Percentiles rank a stretch among this genome's conserved stretches.
phyloP scores from a whole-genome alignment of 2,329 filamentous ascomycete genomes.

The Aspergillus uvarum region DNA sequence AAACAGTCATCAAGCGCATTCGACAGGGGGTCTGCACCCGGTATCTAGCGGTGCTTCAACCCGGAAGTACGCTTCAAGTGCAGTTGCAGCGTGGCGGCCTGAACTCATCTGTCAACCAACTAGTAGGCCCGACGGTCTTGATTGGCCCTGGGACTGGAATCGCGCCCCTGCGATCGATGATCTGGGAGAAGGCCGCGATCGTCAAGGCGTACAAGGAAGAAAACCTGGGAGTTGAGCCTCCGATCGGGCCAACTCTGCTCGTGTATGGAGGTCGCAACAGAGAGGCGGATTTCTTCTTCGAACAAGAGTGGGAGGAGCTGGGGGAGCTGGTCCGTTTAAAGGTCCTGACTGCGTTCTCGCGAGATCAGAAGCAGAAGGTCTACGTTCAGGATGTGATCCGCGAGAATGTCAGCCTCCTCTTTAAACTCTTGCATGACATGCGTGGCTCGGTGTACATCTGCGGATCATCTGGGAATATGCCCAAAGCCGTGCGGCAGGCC shows the following conservation, averaged over 20 bases:
- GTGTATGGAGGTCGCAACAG: slow-evolving; percentile 83
- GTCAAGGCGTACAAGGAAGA: slow-evolving; percentile 33
- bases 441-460: slow-evolving; percentile 54
- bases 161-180: slow-evolving; percentile 76
- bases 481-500: slow-evolving; percentile 65
- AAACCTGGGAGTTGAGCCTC: slow-evolving; percentile 27
- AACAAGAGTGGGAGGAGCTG: slow-evolving; percentile 66
- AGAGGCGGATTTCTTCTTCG: slow-evolving; percentile 76
- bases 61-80: slow-evolving; percentile 60
- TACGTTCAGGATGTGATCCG: slow-evolving; percentile 68
- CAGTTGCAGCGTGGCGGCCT: slow-evolving; percentile 56
- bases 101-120: slow-evolving; percentile 48
- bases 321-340: slow-evolving; percentile 47
- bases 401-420: slow-evolving; percentile 51
- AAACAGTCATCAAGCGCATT: slow-evolving; percentile 79
- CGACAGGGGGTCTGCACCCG: slow-evolving; percentile 87
- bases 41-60: slow-evolving; percentile 68
- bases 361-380: slow-evolving; percentile 64
- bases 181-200: slow-evolving; percentile 66
- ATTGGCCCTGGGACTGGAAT: slow-evolving; percentile 85
- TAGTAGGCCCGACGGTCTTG: slow-evolving; percentile 64
- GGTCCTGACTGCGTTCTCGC: slow-evolving; percentile 67
- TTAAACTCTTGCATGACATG: slow-evolving; percentile 51
- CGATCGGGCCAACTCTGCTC: slow-evolving; percentile 56
- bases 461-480: slow-evolving; percentile 67